A percentile compares a stretch with the other conserved stretches of the same genome.
These are phyloP conservation scores for Tylopilus plumbeoviolaceoides DNA, from an alignment of 768 basidiomycete species.

Conservation along the genomic window DNA sequence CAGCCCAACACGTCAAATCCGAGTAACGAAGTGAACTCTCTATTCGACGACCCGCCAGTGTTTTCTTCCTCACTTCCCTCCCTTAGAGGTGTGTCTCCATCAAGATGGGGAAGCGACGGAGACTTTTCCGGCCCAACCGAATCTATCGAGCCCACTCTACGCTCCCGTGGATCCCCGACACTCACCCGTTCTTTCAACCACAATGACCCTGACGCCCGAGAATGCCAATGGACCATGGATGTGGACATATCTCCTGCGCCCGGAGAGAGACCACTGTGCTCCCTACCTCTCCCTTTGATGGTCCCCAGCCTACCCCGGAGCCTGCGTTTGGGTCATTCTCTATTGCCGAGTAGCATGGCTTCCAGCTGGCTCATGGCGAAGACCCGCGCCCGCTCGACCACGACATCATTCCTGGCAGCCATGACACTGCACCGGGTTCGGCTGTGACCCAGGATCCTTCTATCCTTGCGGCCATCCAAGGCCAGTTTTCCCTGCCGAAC, in stretches of 20 bases:
- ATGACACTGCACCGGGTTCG: neutral
- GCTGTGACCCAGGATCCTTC: slow-evolving; percentile 44
- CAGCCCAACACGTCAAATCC: neutral
- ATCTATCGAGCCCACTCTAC: slow-evolving; percentile 37
- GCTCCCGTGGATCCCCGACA: slow-evolving; percentile 58
- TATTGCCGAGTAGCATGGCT: slow-evolving; percentile 45
- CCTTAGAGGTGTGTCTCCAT: slow-evolving; percentile 36
- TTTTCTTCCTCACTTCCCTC: slow-evolving; percentile 43
- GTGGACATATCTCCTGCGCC: slow-evolving; percentile 82
- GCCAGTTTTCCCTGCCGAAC: slow-evolving; percentile 23
- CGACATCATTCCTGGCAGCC: slow-evolving; percentile 1
- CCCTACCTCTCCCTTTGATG: slow-evolving; percentile 33
- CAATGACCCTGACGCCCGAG: slow-evolving; percentile 69
- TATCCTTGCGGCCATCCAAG: slow-evolving; percentile 33
- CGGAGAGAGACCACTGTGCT: slow-evolving; percentile 56
- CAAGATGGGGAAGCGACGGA: slow-evolving; percentile 32
- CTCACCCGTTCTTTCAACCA: slow-evolving; percentile 59
- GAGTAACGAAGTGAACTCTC: slow-evolving; percentile 34
- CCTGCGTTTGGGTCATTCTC: slow-evolving; percentile 42
- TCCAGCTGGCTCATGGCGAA: slow-evolving; percentile 38
- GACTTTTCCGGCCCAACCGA: slow-evolving; percentile 38
- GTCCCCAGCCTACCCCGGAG: slow-evolving; percentile 30
- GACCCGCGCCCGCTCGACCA: slow-evolving; percentile 14
- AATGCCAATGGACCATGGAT: slow-evolving; percentile 91
- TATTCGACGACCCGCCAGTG: slow-evolving; percentile 29